A percentile compares a stretch with the other conserved stretches of the same genome.
These are phyloP conservation scores for Brassica incana DNA, from an alignment of 345 rosid genomes.

Conservation along the genomic window DNA sequence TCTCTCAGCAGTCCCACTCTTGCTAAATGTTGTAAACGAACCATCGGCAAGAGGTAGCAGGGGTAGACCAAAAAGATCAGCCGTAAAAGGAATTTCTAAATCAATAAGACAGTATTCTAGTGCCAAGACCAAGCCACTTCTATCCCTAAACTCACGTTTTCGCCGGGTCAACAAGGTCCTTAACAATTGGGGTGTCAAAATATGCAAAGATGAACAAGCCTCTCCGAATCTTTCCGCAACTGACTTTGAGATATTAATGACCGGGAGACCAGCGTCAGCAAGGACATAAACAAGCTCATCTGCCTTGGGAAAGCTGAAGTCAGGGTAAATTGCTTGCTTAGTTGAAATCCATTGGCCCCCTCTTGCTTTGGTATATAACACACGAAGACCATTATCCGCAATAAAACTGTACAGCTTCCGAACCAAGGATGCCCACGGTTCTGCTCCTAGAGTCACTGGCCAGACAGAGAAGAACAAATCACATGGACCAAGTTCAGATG, in stretches of 20 bases:
- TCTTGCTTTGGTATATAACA: slow-evolving; percentile 82
- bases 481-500: slow-evolving; percentile 71
- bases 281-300: slow-evolving; percentile 74
- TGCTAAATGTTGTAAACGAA: slow-evolving; percentile 71
- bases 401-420: slow-evolving; percentile 64
- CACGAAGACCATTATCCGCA: slow-evolving; percentile 70
- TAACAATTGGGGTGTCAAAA: slow-evolving; percentile 72
- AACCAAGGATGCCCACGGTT: slow-evolving; percentile 94
- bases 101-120: slow-evolving; percentile 94
- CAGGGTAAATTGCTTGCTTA: slow-evolving; percentile 88
- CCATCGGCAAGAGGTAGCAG: slow-evolving; percentile 87
- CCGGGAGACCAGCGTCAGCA: slow-evolving; percentile 85
- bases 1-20: slow-evolving; percentile 75
- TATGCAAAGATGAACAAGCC: slow-evolving; percentile 71
- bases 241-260: slow-evolving; percentile 59
- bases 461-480: slow-evolving; percentile 82
- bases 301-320: slow-evolving; percentile 64
- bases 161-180: slow-evolving; percentile 70
- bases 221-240: slow-evolving; percentile 70
- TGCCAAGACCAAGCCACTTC: slow-evolving; percentile 61
- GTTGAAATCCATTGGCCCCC: slow-evolving; percentile 93
- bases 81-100: slow-evolving; percentile 49
- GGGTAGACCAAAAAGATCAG: slow-evolving; percentile 70
- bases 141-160: slow-evolving; percentile 64
- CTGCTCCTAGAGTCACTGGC: slow-evolving; percentile 67